Percentiles rank a stretch among this genome's conserved stretches.
phyloP scores from a whole-genome alignment of 441 rosid genomes.

The Populus trichocarpa region DNA sequence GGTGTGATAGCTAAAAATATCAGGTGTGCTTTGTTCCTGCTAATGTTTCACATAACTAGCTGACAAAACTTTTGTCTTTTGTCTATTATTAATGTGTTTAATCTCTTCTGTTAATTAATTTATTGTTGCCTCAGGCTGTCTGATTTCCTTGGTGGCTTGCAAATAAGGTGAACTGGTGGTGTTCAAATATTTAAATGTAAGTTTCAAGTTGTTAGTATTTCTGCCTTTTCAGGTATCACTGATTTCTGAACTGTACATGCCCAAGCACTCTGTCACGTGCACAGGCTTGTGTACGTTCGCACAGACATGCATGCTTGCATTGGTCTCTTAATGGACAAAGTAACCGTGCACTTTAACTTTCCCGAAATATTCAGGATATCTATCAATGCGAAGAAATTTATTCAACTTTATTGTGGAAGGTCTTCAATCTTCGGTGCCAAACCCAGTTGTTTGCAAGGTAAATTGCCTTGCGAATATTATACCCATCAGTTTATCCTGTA shows the following conservation, averaged over 20 bases:
- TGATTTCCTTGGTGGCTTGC: conserved; percentile 59
- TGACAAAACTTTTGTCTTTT: background rate
- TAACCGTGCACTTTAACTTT: background rate
- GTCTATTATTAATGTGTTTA: background rate
- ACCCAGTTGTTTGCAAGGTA: conserved; percentile 12
- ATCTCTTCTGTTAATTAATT: background rate
- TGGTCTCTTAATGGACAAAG: background rate
- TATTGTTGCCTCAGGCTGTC: conserved; percentile 53
- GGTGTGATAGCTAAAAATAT: conserved; percentile 57
- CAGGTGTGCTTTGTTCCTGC: conserved; percentile 33
- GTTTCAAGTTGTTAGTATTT: conserved; percentile 9
- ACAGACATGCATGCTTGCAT: background rate
- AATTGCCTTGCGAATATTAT: background rate
- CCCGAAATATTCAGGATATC: conserved; percentile 6
- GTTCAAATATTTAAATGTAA: conserved; percentile 31
- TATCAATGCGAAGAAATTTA: conserved; percentile 5
- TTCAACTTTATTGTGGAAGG: background rate
- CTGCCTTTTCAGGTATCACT: background rate
- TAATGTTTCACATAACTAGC: background rate
- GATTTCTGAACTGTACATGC: background rate
- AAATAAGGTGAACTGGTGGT: conserved; percentile 34
- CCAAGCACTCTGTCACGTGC: background rate
- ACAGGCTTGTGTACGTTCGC: background rate
- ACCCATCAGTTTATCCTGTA: background rate
- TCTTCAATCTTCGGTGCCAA: conserved; percentile 10